A percentile compares a stretch with the other conserved stretches of the same genome.
Conservation (phyloP, 2,329 filamentous ascomycete species). For the Dactylellina haptotyla region DNA sequence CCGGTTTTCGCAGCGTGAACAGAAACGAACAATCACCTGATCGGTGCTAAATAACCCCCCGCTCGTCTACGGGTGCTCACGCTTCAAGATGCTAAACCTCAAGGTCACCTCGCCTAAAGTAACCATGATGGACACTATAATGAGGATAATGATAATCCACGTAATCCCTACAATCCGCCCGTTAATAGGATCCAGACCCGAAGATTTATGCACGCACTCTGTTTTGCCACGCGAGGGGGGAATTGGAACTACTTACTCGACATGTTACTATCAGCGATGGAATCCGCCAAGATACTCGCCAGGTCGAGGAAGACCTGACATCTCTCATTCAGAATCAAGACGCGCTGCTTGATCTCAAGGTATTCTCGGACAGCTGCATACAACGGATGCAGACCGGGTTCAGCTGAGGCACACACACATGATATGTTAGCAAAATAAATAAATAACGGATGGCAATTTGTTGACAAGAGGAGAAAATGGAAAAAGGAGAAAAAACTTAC, state of each 20-base stretch:
- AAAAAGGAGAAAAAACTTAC: conserved; percentile 14
- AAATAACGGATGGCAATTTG: background rate
- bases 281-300: conserved; percentile 92
- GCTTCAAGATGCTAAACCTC: conserved; percentile 77
- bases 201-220: conserved; percentile 8
- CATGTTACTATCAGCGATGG: conserved; percentile 93
- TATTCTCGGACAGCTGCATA: conserved; percentile 96
- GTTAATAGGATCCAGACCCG: background rate
- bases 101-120: conserved; percentile 89
- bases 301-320: conserved; percentile 96
- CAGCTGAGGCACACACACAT: conserved; percentile 63
- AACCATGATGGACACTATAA: conserved; percentile 87
- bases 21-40: conserved; percentile 12
- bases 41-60: conserved; percentile 1
- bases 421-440: background rate
- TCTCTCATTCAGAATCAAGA: conserved; percentile 95
- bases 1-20: conserved; percentile 25
- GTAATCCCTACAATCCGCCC: conserved; percentile 71
- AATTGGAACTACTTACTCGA: conserved; percentile 67
- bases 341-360: conserved; percentile 94
- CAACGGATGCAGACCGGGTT: conserved; percentile 91
- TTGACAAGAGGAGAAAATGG: background rate
- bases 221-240: background rate
- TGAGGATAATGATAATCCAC: conserved; percentile 97
- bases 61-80: conserved; percentile 61